phyloP scores from a whole-genome alignment of 2,329 filamentous ascomycete species.

The Aspergillus proliferans region DNA sequence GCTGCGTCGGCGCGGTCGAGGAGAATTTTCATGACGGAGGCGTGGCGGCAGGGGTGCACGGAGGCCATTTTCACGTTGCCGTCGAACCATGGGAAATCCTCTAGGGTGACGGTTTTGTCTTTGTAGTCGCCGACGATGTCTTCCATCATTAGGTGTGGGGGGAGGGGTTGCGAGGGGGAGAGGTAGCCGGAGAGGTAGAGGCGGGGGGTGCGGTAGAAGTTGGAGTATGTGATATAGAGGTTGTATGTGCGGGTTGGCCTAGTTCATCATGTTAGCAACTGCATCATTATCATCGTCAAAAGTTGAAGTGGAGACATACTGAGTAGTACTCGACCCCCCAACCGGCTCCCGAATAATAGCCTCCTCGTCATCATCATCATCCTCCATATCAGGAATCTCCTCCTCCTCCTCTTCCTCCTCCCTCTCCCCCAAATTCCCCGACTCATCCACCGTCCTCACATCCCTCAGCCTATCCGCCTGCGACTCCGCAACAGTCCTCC shows the following conservation, averaged over 20 bases:
- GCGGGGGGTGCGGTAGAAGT: constrained; percentile 92
- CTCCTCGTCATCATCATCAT: constrained; percentile 88
- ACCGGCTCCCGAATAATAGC: constrained; percentile 80
- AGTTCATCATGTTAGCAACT: constrained; percentile 6
- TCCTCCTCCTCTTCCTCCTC: constrained; percentile 62
- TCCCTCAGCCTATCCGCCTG: constrained; percentile 72
- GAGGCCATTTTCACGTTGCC: constrained; percentile 91
- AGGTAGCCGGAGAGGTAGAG: constrained; percentile 91
- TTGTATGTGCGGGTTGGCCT: constrained; percentile 90
- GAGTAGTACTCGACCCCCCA: constrained; percentile 43
- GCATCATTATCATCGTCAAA: background rate
- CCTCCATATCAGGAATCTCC: constrained; percentile 97
- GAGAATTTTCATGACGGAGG: constrained; percentile 94
- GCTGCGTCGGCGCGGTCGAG: constrained; percentile 92
- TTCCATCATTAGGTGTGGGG: constrained; percentile 86
- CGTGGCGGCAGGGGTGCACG: constrained; percentile 95
- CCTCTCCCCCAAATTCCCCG: constrained; percentile 73
- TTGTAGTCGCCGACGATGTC: constrained; percentile 96
- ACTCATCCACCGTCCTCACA: constrained; percentile 82
- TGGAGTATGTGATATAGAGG: constrained; percentile 95
- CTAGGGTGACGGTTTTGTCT: constrained; percentile 96
- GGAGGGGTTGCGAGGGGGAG: constrained; percentile 70
- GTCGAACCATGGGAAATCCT: constrained; percentile 93
- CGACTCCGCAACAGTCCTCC: constrained; percentile 54
- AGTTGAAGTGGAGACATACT: constrained; percentile 40